Conservation (phyloP, 2,329 filamentous ascomycete species). For the Rutstroemia sp. region DNA sequence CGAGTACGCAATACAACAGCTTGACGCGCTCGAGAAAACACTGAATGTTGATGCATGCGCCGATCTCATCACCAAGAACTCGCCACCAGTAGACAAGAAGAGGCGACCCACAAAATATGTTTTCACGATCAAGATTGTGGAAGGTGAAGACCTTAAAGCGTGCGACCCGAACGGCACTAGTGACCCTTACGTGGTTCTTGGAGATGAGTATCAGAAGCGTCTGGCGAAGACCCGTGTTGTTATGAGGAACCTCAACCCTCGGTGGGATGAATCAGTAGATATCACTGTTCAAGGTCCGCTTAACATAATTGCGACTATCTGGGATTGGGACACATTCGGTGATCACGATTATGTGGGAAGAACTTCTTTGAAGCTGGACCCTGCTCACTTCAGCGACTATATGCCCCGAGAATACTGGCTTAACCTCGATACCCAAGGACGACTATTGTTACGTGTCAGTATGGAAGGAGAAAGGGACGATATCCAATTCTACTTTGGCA, state of each 20-base stretch:
- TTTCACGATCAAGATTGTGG: slow-evolving; percentile 97
- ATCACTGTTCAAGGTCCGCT: slow-evolving; percentile 87
- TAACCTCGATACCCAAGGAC: slow-evolving; percentile 90
- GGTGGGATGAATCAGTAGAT: slow-evolving; percentile 96
- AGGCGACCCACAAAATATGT: slow-evolving; percentile 81
- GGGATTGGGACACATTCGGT: slow-evolving; percentile 96
- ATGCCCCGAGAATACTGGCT: slow-evolving; percentile 96
- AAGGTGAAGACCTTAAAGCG: slow-evolving; percentile 96
- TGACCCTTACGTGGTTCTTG: slow-evolving; percentile 93
- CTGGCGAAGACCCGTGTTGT: slow-evolving; percentile 91
- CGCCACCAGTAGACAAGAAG: slow-evolving; percentile 56
- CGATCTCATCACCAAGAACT: slow-evolving; percentile 67
- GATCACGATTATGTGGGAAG: slow-evolving; percentile 96
- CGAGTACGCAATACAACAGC: slow-evolving; percentile 84
- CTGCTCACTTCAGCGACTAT: slow-evolving; percentile 94
- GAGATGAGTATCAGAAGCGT: slow-evolving; percentile 96
- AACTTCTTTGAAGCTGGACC: slow-evolving; percentile 96
- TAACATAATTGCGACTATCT: slow-evolving; percentile 93
- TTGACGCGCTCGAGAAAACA: slow-evolving; percentile 81
- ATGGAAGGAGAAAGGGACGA: slow-evolving; percentile 99
- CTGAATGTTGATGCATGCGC: slow-evolving; percentile 92
- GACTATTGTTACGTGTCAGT: slow-evolving; percentile 81
- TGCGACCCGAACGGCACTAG: slow-evolving; percentile 92
- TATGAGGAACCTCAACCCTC: slow-evolving; percentile 81
- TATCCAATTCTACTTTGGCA: slow-evolving; percentile 97